Base-by-base conservation (phyloP, 371 early-diverging fungal genomes). In the Fennellomyces sp. region DNA sequence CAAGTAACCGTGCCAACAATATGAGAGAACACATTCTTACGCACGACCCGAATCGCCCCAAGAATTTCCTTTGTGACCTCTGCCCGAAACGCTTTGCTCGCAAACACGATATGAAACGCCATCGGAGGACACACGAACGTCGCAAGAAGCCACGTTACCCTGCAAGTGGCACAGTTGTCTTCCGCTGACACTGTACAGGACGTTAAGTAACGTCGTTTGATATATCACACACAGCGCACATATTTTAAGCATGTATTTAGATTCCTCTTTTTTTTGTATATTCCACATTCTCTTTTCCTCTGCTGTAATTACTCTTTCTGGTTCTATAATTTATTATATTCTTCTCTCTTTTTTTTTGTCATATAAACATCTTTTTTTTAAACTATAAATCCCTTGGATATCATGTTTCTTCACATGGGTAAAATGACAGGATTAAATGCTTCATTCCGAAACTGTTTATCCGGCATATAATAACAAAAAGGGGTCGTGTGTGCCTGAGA, bases 51-150 rank as follows among this genome's bases (percentile, higher is more conserved):
- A 61, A 75, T 21, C 66, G 78, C 3, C 72, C 73, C 5, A 76
- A 72, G 54, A 61, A 65, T 12, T 70, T 66, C 56, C 47, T 36
- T 5, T 84, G 84, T 66, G 42, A 51, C 26, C 60, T 68, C 23
- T 91, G 91, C 61, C 38, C 49, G 29, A 83, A 79, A 63, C 52
- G 77, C 8, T 91, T 91, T 73, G 83, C 88, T 10, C 76, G 89
- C 35, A 87, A 87, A 58, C 86, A 88, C 54, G 91, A 91, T 60
- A 75, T 89, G 69, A 82, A 82, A 54, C 82, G 91, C 47, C 91
- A 91, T 62, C 33, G 30, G n/a, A 60, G 61, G 50, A 60, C 62
- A n/a, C 69, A 68, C 27, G 58, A 58, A 7, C 60, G 60, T 15
- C 51, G 55, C 26, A 52, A 19, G 5, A 47, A 31, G 15, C 35